Base-by-base conservation (phyloP, 108 stramenopile species). In the Asterionellopsis glacialis region DNA sequence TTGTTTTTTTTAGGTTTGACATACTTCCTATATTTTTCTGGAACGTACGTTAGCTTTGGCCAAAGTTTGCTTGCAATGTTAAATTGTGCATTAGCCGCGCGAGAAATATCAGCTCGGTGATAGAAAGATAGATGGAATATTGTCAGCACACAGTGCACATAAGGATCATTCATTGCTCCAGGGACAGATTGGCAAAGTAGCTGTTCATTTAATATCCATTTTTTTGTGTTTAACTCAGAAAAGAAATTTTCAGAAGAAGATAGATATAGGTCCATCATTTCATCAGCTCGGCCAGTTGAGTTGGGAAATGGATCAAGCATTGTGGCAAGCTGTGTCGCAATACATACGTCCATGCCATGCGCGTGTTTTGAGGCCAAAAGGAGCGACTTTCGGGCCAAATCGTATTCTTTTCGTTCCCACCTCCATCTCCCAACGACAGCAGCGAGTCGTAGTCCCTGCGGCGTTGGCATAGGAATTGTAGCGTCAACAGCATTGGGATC, bases 41-140 rank as follows among this genome's bases (percentile, higher is more conserved):
- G 43, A 23, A 68, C 65, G 33, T 44, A 59, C n/a, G 13, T 27
- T 16, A 74, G 42, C 11, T 63, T 28, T 11, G 73, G 73, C 61
- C 61, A 74, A 21, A 50, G 48, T n/a, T n/a, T 18, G 4, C 41
- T 45, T 12, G 56, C 57, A 38, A 74, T 19, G 16, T 74, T 21
- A 57, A 64, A 69, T 51, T 59, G 40, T 19, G 28, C 40, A n/a
- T 27, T 23, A 26, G 73, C 68, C 23, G 53, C 47, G 12, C 33
- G 23, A 15, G 62, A 57, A 10, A 65, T 57, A 59, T 74, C 58
- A 11, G 68, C 73, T 19, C 68, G 61, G 41, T 74, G 64, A 51
- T 69, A 51, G 26, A 74, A 74, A 22, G 61, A 63, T 21, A 74
- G 50, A 13, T 11, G 24, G 45, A 74, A 74, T 23, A 74, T 19